These are phyloP conservation scores for Phytopythium ostracodes DNA, from an alignment of 352 stramenopile genomes.

Conservation along the genomic window DNA sequence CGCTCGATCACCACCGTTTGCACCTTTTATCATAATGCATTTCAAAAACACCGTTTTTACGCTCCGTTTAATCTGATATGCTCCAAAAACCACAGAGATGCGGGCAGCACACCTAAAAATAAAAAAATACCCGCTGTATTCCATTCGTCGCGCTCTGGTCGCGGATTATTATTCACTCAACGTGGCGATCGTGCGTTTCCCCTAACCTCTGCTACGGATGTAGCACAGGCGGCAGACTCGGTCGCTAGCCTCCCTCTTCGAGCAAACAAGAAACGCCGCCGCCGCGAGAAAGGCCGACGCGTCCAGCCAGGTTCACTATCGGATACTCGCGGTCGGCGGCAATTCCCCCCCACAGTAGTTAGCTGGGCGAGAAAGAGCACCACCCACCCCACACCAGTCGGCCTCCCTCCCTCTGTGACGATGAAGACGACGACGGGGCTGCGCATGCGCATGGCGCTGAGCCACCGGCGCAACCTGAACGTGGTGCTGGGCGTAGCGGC, in stretches of 20 bases:
- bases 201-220: not conserved
- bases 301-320: not conserved
- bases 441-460: constrained; percentile 63
- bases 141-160: not conserved
- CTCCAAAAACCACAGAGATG: not conserved
- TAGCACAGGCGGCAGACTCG: not conserved
- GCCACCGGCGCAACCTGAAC: constrained; percentile 59
- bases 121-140: not conserved
- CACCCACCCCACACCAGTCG: too few species aligned
- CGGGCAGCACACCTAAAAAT: too few species aligned
- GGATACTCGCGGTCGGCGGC: constrained; percentile 39
- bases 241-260: not conserved
- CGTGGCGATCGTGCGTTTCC: not conserved
- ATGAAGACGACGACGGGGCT: constrained; percentile 65
- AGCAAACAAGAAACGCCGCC: not conserved
- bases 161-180: not conserved
- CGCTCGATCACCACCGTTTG: not conserved
- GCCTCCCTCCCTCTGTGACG: not conserved
- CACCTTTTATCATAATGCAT: not conserved
- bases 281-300: not conserved
- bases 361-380: not conserved
- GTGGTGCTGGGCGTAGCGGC: constrained; percentile 44
- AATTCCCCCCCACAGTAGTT: constrained; percentile 17
- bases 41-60: constrained; percentile 2
- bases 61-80: not conserved